Evolutionary conservation across 768 basidiomycete genomes (phyloP).

Genomic region (Tricholoma hemisulphureum): DNA sequence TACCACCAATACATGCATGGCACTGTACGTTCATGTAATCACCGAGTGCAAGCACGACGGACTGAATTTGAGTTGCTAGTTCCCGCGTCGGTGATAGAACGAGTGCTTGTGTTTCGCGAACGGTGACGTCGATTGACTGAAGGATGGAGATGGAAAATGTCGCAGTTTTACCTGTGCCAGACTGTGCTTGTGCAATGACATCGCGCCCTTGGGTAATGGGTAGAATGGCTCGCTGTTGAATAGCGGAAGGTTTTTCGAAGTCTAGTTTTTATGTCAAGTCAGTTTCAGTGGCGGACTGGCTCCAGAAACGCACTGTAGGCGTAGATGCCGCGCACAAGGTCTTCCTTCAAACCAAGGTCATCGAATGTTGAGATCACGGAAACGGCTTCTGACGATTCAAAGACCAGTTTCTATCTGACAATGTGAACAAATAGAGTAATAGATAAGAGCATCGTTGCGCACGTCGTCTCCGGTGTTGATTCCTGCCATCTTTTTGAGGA

Average conservation of each 20-base stretch:
- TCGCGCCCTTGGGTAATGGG: conserved; percentile 95
- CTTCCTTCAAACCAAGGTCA: conserved; percentile 89
- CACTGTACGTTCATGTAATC: conserved; percentile 99
- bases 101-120: conserved; percentile 94
- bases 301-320: conserved; percentile 77
- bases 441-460: conserved; percentile 22
- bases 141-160: conserved; percentile 98
- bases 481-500: conserved; percentile 66
- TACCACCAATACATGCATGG: conserved; percentile 97
- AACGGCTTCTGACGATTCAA: conserved; percentile 92
- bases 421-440: conserved; percentile 7
- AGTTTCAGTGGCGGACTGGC: neutral
- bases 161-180: conserved; percentile 99
- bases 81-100: conserved; percentile 98
- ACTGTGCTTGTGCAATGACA: conserved; percentile 99
- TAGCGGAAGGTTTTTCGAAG: conserved; percentile 98
- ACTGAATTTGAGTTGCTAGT: conserved; percentile 98
- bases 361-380: conserved; percentile 88
- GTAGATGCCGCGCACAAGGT: conserved; percentile 94
- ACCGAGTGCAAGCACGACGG: conserved; percentile 91
- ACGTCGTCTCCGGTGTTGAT: conserved; percentile 88
- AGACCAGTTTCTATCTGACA: conserved; percentile 74
- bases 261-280: conserved; percentile 36
- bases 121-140: conserved; percentile 93
- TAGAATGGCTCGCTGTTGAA: conserved; percentile 96